Evolutionary conservation across 345 rosid species (phyloP).

Genomic region (Syzygium aqueum): DNA sequence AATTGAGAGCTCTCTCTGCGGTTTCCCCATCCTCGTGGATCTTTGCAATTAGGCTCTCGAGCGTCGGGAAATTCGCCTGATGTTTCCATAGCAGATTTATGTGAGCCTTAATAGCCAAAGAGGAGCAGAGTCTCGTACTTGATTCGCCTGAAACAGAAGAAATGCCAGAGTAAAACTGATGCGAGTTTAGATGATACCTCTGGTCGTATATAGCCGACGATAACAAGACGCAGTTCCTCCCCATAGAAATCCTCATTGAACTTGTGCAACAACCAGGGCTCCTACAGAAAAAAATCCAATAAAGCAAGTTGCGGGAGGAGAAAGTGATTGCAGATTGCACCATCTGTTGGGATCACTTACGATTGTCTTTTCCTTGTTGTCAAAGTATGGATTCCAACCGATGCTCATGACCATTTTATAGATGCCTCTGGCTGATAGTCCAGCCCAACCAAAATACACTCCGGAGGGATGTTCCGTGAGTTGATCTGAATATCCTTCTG

Average conservation of each 20-base stretch:
- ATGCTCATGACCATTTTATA: conserved; percentile 94
- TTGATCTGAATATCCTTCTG: conserved; percentile 46
- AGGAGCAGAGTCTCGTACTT: not conserved
- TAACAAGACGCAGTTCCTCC: conserved; percentile 63
- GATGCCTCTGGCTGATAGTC: conserved; percentile 50
- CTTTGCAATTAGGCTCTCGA: conserved; percentile 61
- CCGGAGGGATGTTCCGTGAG: conserved; percentile 73
- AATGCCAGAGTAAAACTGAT: not conserved
- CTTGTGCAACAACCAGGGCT: conserved; percentile 91
- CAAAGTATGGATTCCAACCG: conserved; percentile 90
- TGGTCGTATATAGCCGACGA: conserved; percentile 86
- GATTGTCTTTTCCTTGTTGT: conserved; percentile 77
- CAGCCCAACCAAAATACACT: conserved; percentile 97
- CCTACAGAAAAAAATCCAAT: conserved; percentile 27
- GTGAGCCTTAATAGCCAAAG: not conserved
- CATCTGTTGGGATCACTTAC: conserved; percentile 32
- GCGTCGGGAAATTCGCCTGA: conserved; percentile 69
- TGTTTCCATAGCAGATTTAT: not conserved
- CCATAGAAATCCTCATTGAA: conserved; percentile 84
- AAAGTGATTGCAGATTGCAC: not conserved
- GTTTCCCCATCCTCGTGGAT: conserved; percentile 63
- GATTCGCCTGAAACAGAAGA: not conserved
- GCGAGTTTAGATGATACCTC: conserved; percentile 30
- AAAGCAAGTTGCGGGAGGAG: not conserved
- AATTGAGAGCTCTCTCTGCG: conserved; percentile 76